Percentiles rank a stretch among this genome's conserved stretches.
phyloP scores from a whole-genome alignment of 306 rosid species.

The Cucurbita pepo region DNA sequence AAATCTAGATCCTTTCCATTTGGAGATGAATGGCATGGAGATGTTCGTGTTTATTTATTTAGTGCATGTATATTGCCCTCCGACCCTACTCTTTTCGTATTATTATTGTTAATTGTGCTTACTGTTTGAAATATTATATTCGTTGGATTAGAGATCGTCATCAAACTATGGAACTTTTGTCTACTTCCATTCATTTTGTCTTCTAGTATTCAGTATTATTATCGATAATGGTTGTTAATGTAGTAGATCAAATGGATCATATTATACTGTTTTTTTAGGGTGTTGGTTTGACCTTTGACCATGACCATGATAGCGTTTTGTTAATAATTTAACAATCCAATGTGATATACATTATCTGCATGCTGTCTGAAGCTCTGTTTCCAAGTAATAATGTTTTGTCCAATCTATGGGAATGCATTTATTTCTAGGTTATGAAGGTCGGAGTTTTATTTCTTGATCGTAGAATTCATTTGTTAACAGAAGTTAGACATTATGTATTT shows the following conservation, averaged over 20 bases:
- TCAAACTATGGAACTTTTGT: neutral
- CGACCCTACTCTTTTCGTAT: neutral
- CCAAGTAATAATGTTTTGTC: neutral
- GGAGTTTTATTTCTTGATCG: neutral
- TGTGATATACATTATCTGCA: neutral
- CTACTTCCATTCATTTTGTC: neutral
- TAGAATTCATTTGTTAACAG: neutral
- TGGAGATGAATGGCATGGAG: neutral
- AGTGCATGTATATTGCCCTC: neutral
- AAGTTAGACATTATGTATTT: neutral
- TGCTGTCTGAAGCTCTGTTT: slow-evolving; percentile 1
- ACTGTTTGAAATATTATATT: neutral
- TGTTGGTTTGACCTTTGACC: slow-evolving; percentile 4
- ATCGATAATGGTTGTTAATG: neutral
- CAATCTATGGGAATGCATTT: neutral
- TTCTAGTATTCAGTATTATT: neutral
- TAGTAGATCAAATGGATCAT: neutral
- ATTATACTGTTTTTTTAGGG: neutral
- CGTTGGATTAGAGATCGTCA: neutral
- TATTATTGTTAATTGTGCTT: neutral
- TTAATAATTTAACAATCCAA: neutral
- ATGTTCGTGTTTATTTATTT: neutral
- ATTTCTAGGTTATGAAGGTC: neutral
- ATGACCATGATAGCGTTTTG: neutral
- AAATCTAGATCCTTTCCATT: neutral